phyloP scores from a whole-genome alignment of 768 basidiomycete genomes.

The Clitopilus passeckerianus region DNA sequence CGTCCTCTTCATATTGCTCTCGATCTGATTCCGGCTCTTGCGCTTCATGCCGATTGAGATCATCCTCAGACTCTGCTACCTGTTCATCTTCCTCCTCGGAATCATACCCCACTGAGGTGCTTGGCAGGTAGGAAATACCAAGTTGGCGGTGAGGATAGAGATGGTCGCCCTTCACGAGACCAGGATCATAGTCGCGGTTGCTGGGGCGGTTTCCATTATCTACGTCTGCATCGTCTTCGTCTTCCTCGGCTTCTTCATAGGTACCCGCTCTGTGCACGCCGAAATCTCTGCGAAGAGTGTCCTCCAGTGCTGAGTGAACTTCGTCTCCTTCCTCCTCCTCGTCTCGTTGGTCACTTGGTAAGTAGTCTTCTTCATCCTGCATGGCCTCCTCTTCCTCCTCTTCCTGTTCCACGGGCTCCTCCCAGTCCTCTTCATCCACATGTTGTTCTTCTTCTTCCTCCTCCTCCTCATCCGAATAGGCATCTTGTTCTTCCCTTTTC shows the following conservation, averaged over 20 bases:
- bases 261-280: too few species aligned
- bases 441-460: not conserved
- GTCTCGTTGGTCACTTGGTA: not conserved
- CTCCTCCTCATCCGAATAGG: not conserved
- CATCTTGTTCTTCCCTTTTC: not conserved
- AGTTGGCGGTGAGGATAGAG: too few species aligned
- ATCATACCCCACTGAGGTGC: too few species aligned
- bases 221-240: not conserved
- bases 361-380: not conserved
- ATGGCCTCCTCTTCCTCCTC: not conserved
- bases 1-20: not conserved
- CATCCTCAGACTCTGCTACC: not conserved
- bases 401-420: not conserved
- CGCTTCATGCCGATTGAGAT: not conserved
- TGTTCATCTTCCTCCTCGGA: not conserved
- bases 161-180: too few species aligned
- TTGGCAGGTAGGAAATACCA: too few species aligned
- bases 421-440: not conserved
- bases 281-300: too few species aligned
- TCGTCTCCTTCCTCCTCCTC: not conserved
- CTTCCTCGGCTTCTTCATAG: not conserved
- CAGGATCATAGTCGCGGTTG: too few species aligned
- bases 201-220: not conserved
- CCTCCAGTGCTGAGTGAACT: too few species aligned
- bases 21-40: not conserved